Evolutionary conservation across 768 basidiomycete species (phyloP), one percentile per base, ranked within the genome.

Genomic region (Trametes cingulata): DNA sequence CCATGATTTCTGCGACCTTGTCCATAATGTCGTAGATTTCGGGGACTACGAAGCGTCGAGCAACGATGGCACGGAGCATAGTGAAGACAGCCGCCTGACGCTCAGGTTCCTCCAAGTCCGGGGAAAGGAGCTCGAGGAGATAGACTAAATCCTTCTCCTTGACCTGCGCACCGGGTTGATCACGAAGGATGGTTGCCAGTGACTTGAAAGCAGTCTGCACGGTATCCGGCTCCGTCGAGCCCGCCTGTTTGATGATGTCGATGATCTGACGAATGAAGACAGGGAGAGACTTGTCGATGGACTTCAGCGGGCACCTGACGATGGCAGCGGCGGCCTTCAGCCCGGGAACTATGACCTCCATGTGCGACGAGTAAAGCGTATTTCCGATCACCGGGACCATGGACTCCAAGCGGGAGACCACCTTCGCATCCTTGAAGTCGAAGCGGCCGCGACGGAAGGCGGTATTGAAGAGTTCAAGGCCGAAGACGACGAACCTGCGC

Each of bases 21-120:
- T 93, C 92, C 95, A 99, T 98, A 36, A 95, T 75, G 72, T 98
- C 95, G 75, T 99, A 99, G 51, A 99, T 89, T 73, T 98, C 97
- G 0, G 93, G 93, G 0, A 96, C 92, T 33, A 98, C 87, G 63
- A 98, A 91, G 69, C 91, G 93, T 33, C 95, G 86, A 6, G 88
- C 82, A 15, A 98, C 87, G 65, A 98, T 93, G 24, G 95, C 90
- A 10, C 93, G 88, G 15, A 99, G 83, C 66, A 98, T 83, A 1
- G 90, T 77, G 72, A 99, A 98, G 8, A 92, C 89, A 9, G 93
- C 82, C 3, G 82, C 84, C 73, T 99, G 97, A 6, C 93, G 86
- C 13, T 79, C 80, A 0, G 90, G 86, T 35, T 98, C 96, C 72
- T 98, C 95, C 9, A 99, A 75, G 70, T 98, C 95, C 0, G 96